Evolutionary conservation across 2,329 filamentous ascomycete species (phyloP), one percentile per base, ranked within the genome.

Genomic region (Colletotrichum tabaci): DNA sequence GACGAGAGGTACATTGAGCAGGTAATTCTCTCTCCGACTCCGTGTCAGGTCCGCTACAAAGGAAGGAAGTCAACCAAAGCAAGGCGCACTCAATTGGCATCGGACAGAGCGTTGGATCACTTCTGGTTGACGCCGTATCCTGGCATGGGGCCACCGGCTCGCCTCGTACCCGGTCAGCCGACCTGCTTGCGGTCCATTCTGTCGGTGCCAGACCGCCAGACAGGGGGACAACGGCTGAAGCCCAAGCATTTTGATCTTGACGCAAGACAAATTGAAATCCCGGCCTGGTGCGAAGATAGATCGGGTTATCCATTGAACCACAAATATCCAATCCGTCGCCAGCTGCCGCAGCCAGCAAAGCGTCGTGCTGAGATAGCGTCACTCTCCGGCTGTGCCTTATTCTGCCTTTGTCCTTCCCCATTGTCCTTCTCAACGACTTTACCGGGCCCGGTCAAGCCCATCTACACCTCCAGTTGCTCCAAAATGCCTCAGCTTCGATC

Each of bases 51-150:
- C 12, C 23, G 23, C 30, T 52, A 1, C 13, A 21, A 49, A 49
- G 44, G 15, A 49, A 61, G 26, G 23, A 7, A 50, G n/a, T 13
- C 12, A 35, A 13, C 18, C 42, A 21, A 9, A 30, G 18, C 40
- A 18, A 21, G 21, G 12, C 12, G 35, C 53, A 23, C 23, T 26
- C 26, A 49, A 38, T 18, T 15, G 38, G 15, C 21, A 16, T 23
- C 56, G 5, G 52, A 26, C 23, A 18, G 61, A 65, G 66, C 53
- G 52, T 69, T 69, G 66, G 65, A 65, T 61, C 66, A 65, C 30
- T 35, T 35, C 30, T 35, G 30, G 2, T 10, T 23, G 21, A 23
- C 21, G 21, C 21, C 23, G 23, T 30, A 40, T 13, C 30, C 30
- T 13, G 5, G 26, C 10, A 7, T 2, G 3, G 15, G 15, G 35